Percentiles rank a stretch among this genome's conserved stretches.
Conservation (phyloP, 1,139 yeast genomes). For the Torulaspora globosa region DNA sequence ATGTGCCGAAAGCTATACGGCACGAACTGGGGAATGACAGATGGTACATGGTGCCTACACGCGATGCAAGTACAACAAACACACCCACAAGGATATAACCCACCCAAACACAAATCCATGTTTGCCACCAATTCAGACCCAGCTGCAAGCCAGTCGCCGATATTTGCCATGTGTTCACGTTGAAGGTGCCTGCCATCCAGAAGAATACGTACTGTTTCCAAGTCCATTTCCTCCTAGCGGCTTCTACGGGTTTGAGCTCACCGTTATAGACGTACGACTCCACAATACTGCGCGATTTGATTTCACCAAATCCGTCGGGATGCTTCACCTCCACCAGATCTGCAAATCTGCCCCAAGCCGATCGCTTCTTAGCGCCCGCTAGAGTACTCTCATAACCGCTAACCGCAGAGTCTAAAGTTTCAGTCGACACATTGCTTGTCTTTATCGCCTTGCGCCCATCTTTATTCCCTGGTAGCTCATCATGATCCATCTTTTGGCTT, state of each 20-base stretch:
- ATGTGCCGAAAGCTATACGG: conserved; percentile 69
- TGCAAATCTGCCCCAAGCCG: conserved; percentile 7
- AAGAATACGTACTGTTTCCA: conserved; percentile 76
- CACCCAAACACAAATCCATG: conserved; percentile 79
- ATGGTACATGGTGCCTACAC: conserved; percentile 72
- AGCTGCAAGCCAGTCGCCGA: conserved; percentile 74
- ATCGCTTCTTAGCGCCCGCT: neutral
- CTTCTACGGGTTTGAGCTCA: conserved; percentile 69
- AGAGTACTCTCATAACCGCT: neutral
- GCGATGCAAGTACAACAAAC: conserved; percentile 59
- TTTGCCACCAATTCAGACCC: conserved; percentile 84
- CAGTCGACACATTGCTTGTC: neutral
- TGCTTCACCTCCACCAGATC: conserved; percentile 20
- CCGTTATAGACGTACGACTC: conserved; percentile 63
- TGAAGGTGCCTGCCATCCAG: conserved; percentile 84
- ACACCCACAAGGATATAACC: conserved; percentile 62
- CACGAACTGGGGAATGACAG: conserved; percentile 74
- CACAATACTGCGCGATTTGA: conserved; percentile 15
- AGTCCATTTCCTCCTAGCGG: conserved; percentile 63
- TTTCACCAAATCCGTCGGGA: conserved; percentile 10
- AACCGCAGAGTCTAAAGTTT: conserved; percentile 1
- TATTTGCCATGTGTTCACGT: conserved; percentile 85
- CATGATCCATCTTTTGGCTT: neutral
- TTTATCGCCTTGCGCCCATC: neutral
- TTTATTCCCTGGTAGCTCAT: neutral